A percentile compares a stretch with the other conserved stretches of the same genome.
phyloP scores from a whole-genome alignment of 176 grass and related monocot species.

The Puccinellia tenuiflora region DNA sequence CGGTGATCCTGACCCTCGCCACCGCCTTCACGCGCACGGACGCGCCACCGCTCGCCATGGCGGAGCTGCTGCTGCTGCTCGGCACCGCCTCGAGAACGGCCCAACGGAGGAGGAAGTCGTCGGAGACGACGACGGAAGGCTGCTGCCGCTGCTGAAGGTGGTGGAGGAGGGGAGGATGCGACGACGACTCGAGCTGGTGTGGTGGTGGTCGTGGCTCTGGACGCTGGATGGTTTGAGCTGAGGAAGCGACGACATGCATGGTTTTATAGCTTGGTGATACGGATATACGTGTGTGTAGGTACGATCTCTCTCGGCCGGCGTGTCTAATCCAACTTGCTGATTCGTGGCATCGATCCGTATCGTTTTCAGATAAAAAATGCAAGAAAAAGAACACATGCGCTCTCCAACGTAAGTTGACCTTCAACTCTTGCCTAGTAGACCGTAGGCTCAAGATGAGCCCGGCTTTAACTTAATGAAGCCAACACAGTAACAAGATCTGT shows the following conservation, averaged over 20 bases:
- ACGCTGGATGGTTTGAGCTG: constrained; percentile 2
- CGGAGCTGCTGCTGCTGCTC: neutral
- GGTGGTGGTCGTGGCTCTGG: neutral
- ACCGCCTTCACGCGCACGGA: constrained; percentile 28
- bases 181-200: neutral
- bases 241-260: constrained; percentile 13
- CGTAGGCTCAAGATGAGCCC: no score
- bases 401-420: no score
- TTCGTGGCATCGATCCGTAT: no score
- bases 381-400: no score
- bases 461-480: no score
- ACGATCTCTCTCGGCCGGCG: neutral
- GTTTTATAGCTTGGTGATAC: neutral
- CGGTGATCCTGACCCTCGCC: constrained; percentile 39
- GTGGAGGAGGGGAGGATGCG: neutral
- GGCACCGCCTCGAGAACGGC: no score
- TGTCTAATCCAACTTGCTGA: no score
- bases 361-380: no score
- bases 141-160: neutral
- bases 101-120: neutral
- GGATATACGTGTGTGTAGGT: neutral
- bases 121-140: neutral
- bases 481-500: no score
- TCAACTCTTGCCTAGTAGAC: no score
- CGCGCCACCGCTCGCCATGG: neutral